Conservation (phyloP, 1,284 basidiomycete species). For the Sporisorium scitamineum region DNA sequence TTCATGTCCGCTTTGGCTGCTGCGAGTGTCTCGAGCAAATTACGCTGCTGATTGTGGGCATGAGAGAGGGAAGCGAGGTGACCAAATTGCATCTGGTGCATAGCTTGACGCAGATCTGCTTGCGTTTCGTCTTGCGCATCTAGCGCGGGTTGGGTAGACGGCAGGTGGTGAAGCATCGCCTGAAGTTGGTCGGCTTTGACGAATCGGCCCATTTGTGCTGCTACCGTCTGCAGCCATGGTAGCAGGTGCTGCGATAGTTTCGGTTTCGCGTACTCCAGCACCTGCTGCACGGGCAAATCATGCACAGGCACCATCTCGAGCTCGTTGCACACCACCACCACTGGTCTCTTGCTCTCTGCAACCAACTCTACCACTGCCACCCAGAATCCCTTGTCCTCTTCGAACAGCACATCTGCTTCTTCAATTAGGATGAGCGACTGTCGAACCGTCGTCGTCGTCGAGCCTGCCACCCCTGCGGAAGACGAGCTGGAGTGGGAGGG, state of each 20-base stretch:
- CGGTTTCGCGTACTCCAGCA: slow-evolving; percentile 50
- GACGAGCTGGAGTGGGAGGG: not conserved
- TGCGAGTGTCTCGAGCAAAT: not conserved
- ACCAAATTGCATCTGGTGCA: slow-evolving; percentile 75
- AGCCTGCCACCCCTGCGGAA: not conserved
- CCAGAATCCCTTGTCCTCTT: slow-evolving; percentile 93
- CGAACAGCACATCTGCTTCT: slow-evolving; percentile 93
- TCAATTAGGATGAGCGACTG: slow-evolving; percentile 96
- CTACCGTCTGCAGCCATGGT: slow-evolving; percentile 50
- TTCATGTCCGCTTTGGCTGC: not conserved
- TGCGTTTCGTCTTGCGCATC: not conserved
- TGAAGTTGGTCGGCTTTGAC: not conserved
- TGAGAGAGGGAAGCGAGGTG: not conserved
- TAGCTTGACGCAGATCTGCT: slow-evolving; percentile 76
- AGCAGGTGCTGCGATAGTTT: slow-evolving; percentile 52
- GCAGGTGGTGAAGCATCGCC: not conserved
- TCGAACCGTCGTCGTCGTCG: slow-evolving; percentile 71
- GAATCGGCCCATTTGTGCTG: slow-evolving; percentile 7
- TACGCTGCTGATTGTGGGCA: not conserved
- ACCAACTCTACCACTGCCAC: slow-evolving; percentile 72
- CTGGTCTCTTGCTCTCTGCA: slow-evolving; percentile 58
- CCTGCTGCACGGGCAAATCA: slow-evolving; percentile 53
- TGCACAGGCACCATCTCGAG: slow-evolving; percentile 34
- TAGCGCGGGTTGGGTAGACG: not conserved
- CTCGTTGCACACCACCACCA: slow-evolving; percentile 65